A percentile compares a stretch with the other conserved stretches of the same genome.
These are phyloP conservation scores for Benincasa hispida DNA, from an alignment of 306 rosid species.

Conservation along the genomic window DNA sequence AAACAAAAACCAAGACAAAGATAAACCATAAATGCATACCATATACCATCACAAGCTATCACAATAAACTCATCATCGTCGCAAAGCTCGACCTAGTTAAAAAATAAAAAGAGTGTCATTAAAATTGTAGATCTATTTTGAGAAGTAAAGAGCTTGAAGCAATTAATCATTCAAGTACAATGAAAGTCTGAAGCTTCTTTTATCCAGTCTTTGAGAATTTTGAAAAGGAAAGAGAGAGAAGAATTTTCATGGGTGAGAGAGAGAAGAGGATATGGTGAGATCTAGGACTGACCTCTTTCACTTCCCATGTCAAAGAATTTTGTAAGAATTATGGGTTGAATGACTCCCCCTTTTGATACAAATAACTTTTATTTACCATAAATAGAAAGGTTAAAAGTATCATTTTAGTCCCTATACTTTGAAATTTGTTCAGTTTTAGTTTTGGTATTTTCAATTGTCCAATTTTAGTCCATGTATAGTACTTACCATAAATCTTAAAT, in stretches of 20 bases:
- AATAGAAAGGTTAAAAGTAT: too few relatives aligned
- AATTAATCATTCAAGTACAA: background rate
- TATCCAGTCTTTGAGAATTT: background rate
- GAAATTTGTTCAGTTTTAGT: too few relatives aligned
- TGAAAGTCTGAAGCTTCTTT: background rate
- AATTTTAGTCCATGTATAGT: too few relatives aligned
- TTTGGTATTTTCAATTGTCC: too few relatives aligned
- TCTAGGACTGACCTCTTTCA: background rate
- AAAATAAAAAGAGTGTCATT: background rate
- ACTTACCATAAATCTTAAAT: too few relatives aligned
- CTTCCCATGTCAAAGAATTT: background rate
- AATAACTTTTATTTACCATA: background rate
- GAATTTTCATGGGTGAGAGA: background rate
- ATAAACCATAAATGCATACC: conserved; percentile 38
- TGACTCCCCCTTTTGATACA: background rate
- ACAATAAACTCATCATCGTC: conserved; percentile 79
- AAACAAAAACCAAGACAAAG: background rate
- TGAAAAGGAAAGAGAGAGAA: background rate
- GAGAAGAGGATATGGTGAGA: background rate
- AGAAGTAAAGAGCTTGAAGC: background rate
- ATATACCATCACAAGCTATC: conserved; percentile 84
- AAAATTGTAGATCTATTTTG: background rate
- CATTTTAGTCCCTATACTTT: too few relatives aligned
- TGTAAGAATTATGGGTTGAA: background rate
- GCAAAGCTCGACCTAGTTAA: conserved; percentile 66